Evolutionary conservation across 176 grass and related monocot genomes (phyloP).

Genomic region (Eragrostis curvula): DNA sequence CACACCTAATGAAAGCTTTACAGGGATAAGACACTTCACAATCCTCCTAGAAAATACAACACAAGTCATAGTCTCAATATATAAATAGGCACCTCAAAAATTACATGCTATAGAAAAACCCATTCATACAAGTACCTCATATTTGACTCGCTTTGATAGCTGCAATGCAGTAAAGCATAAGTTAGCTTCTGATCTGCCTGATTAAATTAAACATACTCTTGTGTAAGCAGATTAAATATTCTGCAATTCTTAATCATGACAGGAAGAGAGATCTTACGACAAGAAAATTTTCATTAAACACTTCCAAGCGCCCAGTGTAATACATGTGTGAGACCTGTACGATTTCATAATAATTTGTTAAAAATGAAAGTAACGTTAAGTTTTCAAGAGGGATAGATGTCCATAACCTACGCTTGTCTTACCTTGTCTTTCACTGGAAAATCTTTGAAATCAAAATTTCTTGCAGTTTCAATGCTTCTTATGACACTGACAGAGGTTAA

Average conservation of each 20-base stretch:
- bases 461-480: slow-evolving; percentile 95
- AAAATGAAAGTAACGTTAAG: slow-evolving; percentile 1
- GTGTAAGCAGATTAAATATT: slow-evolving; percentile 25
- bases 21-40: slow-evolving; percentile 92
- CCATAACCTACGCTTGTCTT: slow-evolving; percentile 8
- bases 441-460: slow-evolving; percentile 95
- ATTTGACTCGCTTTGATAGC: slow-evolving; percentile 68
- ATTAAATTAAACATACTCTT: slow-evolving; percentile 49
- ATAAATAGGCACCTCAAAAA: neutral
- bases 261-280: slow-evolving; percentile 55
- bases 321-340: slow-evolving; percentile 95
- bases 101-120: slow-evolving; percentile 27
- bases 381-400: neutral
- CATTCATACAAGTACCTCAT: too few relatives aligned
- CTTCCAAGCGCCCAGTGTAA: slow-evolving; percentile 88
- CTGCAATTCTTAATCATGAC: neutral
- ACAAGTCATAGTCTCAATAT: slow-evolving; percentile 32
- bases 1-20: slow-evolving; percentile 94
- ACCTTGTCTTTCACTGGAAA: slow-evolving; percentile 96
- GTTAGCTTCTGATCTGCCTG: slow-evolving; percentile 96
- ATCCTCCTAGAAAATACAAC: slow-evolving; percentile 68
- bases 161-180: slow-evolving; percentile 80
- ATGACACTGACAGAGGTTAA: slow-evolving; percentile 93
- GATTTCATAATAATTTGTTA: slow-evolving; percentile 31
- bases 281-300: slow-evolving; percentile 97